Evolutionary conservation across 2,329 filamentous ascomycete genomes (phyloP).

Genomic region (Calonectria pseudoreteaudii): DNA sequence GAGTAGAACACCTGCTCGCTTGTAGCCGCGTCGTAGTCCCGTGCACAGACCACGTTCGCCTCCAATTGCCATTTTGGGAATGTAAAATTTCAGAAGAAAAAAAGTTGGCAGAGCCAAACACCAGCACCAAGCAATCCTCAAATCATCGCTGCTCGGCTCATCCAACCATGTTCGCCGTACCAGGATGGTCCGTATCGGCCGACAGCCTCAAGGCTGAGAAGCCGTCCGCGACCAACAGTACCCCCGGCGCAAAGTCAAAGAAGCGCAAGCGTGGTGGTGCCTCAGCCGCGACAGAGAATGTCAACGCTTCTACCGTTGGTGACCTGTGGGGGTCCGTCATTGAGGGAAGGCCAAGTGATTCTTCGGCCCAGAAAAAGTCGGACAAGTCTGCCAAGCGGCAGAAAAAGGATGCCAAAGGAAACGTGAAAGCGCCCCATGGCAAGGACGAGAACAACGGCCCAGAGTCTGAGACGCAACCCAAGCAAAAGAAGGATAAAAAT

Average conservation of each 20-base stretch:
- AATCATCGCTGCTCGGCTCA: background rate
- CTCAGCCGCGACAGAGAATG: constrained; percentile 49
- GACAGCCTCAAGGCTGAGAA: constrained; percentile 78
- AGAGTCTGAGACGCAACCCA: constrained; percentile 37
- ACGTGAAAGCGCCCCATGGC: constrained; percentile 37
- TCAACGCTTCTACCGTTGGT: constrained; percentile 78
- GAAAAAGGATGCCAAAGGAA: constrained; percentile 47
- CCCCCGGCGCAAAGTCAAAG: constrained; percentile 61
- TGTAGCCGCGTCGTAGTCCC: background rate
- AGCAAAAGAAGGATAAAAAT: constrained; percentile 54
- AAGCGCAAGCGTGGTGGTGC: constrained; percentile 65
- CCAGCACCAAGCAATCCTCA: constrained; percentile 17
- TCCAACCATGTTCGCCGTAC: constrained; percentile 85
- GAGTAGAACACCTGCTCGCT: too few species aligned
- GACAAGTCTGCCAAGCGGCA: constrained; percentile 49
- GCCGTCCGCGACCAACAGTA: constrained; percentile 45
- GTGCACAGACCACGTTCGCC: constrained; percentile 10
- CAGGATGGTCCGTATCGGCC: constrained; percentile 88
- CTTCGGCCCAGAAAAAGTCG: constrained; percentile 22
- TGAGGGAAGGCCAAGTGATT: constrained; percentile 68
- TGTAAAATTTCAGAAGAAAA: constrained; percentile 18
- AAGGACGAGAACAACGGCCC: constrained; percentile 34
- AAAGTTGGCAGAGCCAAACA: constrained; percentile 24
- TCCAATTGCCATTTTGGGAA: background rate
- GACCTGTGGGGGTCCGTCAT: constrained; percentile 85